These are phyloP conservation scores for Talaromyces stipitatus DNA, from an alignment of 495 filamentous ascomycete species.

Conservation along the genomic window DNA sequence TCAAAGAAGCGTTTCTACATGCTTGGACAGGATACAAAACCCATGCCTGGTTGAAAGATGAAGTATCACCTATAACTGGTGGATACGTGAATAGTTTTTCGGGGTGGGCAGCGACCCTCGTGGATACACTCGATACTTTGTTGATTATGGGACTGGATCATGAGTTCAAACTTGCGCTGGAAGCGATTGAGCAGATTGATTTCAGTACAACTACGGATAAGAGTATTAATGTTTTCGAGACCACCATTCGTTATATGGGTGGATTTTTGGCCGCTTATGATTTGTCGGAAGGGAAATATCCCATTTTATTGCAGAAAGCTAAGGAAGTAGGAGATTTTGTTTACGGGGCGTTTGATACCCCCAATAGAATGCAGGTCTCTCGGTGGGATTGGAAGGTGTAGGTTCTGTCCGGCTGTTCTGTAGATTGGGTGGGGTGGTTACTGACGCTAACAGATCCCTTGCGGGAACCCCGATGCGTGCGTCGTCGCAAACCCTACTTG, in stretches of 20 bases:
- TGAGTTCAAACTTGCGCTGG: constrained; percentile 52
- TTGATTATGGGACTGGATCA: constrained; percentile 55
- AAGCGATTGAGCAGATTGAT: constrained; percentile 45
- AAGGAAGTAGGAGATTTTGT: constrained; percentile 80
- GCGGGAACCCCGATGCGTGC: constrained; percentile 32
- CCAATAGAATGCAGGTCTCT: constrained; percentile 74
- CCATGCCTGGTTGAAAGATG: constrained; percentile 74
- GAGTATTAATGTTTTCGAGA: constrained; percentile 77
- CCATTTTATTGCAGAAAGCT: constrained; percentile 74
- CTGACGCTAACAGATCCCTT: constrained; percentile 19
- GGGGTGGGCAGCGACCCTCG: constrained; percentile 54
- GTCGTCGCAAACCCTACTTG: constrained; percentile 43
- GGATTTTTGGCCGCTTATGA: constrained; percentile 81
- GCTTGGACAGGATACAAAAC: constrained; percentile 71
- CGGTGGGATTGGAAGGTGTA: constrained; percentile 9
- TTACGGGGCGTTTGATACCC: constrained; percentile 89
- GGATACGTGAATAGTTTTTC: constrained; percentile 45
- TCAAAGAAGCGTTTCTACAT: constrained; percentile 60
- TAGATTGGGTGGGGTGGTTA: background rate
- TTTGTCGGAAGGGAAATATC: constrained; percentile 57
- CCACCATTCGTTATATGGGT: constrained; percentile 80
- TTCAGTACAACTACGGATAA: constrained; percentile 40
- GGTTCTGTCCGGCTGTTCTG: background rate
- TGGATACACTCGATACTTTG: constrained; percentile 56
- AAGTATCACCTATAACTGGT: constrained; percentile 59